Evolutionary conservation across 768 basidiomycete species (phyloP), one percentile per base, ranked within the genome.

Genomic region (Mycena vulgaris): DNA sequence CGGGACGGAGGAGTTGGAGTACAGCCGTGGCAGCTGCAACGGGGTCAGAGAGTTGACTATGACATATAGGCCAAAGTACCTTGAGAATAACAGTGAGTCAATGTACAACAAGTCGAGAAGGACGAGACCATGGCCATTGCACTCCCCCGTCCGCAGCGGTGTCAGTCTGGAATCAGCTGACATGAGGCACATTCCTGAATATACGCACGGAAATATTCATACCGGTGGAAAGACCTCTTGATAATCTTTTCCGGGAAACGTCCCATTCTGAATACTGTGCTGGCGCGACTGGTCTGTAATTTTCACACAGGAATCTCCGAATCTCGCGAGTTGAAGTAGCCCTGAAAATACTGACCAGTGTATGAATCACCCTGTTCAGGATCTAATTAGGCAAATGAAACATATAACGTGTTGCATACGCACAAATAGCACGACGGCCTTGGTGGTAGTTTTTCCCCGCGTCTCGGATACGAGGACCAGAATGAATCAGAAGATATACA

Each of bases 1-100:
- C 35, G 73, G 74, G 2, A 35, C 72, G 9, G 74, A 75, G 7
- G 63, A 64, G 35, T 65, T 70, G 13, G 67, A 48, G 35, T 75
- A 77, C 1, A 77, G 57, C 9, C 64, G 57, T 10, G 76, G 74
- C 5, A 74, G 37, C 30, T 77, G 66, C 13, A 77, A 57, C 10
- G 76, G 76, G 19, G 71, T 75, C 23, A 77, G 23, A 0, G 73
- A 77, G 55, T 77, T 77, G 23, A 77, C 60, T n/a, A 77, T 77
- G 52, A 77, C 74, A 33, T 77, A 77, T 9, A 74, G 40, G 5
- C 74, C 75, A 21, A 76, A 69, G 42, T 74, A 74, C 72, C 70
- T 71, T 28, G 23, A 42, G 39, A 45, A 19, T 2, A 49, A n/a
- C 2, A 2, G 23, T 55, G 39, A 56, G 14, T 59, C 2, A 33